A percentile compares a stretch with the other conserved stretches of the same genome.
Evolutionary conservation across 2,329 filamentous ascomycete species (phyloP).

Genomic region (Huntiella abstrusa): DNA sequence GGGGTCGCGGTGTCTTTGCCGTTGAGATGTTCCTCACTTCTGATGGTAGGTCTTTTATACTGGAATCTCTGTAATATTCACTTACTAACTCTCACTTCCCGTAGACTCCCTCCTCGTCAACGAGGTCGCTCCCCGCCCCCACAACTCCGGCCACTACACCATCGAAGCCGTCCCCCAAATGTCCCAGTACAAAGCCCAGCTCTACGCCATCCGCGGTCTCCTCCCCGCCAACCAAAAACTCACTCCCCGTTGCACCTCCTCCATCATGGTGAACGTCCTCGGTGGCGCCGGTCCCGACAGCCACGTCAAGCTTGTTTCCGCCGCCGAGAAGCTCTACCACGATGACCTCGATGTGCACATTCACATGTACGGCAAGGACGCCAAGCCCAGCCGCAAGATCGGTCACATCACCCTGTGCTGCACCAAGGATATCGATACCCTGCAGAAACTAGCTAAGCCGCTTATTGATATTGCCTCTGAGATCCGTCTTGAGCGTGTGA

Average conservation of each 20-base stretch:
- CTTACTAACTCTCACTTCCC: slow-evolving; percentile 2
- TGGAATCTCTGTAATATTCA: background rate
- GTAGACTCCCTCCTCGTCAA: slow-evolving; percentile 52
- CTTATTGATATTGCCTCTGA: slow-evolving; percentile 46
- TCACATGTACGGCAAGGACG: slow-evolving; percentile 83
- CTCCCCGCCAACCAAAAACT: slow-evolving; percentile 37
- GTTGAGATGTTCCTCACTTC: slow-evolving; percentile 86
- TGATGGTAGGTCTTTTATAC: slow-evolving; percentile 29
- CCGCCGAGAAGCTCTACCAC: slow-evolving; percentile 25
- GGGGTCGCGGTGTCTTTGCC: slow-evolving; percentile 83
- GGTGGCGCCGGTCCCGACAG: slow-evolving; percentile 48
- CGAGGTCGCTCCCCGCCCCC: slow-evolving; percentile 63
- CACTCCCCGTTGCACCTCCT: slow-evolving; percentile 36
- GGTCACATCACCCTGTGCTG: slow-evolving; percentile 77
- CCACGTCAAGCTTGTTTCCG: slow-evolving; percentile 32
- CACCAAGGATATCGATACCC: slow-evolving; percentile 44
- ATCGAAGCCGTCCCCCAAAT: slow-evolving; percentile 75
- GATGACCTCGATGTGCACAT: slow-evolving; percentile 36
- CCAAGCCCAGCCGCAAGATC: slow-evolving; percentile 81
- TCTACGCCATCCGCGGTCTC: slow-evolving; percentile 59
- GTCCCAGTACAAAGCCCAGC: slow-evolving; percentile 84
- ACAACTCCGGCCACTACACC: slow-evolving; percentile 90
- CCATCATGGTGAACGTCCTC: slow-evolving; percentile 68
- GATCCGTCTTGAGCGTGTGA: slow-evolving; percentile 36
- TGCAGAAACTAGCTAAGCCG: slow-evolving; percentile 39